Conservation (phyloP, 2,329 filamentous ascomycete species). For the Clonostachys rosea region DNA sequence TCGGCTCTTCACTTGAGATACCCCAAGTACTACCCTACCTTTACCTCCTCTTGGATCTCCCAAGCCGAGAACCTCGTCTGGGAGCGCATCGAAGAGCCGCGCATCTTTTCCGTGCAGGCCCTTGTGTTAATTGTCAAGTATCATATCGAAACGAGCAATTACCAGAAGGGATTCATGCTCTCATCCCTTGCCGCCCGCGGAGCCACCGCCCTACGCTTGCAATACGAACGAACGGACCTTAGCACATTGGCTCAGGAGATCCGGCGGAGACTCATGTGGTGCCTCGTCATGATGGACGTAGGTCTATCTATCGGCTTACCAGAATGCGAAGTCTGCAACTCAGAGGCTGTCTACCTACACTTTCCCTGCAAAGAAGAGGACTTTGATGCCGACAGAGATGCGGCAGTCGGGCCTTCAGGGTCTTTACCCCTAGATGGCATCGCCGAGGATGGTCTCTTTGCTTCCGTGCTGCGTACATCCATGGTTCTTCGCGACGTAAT, state of each 20-base stretch:
- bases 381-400: constrained; percentile 8
- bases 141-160: constrained; percentile 17
- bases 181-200: constrained; percentile 16
- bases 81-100: constrained; percentile 37
- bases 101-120: constrained; percentile 36
- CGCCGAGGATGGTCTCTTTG: constrained; percentile 7
- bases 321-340: constrained; percentile 19
- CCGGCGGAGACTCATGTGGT: constrained; percentile 20
- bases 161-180: constrained; percentile 24
- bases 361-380: constrained; percentile 18
- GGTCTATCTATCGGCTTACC: constrained; percentile 19
- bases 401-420: background rate
- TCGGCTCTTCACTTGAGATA: constrained; percentile 24
- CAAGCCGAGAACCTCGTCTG: constrained; percentile 39
- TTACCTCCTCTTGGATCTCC: constrained; percentile 31
- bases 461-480: constrained; percentile 8
- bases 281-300: constrained; percentile 14
- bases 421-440: constrained; percentile 3
- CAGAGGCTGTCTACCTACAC: constrained; percentile 18
- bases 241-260: constrained; percentile 14
- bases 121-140: constrained; percentile 19
- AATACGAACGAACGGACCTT: constrained; percentile 18
- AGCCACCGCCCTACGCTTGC: constrained; percentile 18
- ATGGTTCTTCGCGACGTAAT: constrained; percentile 12
- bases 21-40: constrained; percentile 13